Evolutionary conservation across 2,329 filamentous ascomycete species (phyloP), one percentile per base, ranked within the genome.

Genomic region (Xylariomycetidae sp.): DNA sequence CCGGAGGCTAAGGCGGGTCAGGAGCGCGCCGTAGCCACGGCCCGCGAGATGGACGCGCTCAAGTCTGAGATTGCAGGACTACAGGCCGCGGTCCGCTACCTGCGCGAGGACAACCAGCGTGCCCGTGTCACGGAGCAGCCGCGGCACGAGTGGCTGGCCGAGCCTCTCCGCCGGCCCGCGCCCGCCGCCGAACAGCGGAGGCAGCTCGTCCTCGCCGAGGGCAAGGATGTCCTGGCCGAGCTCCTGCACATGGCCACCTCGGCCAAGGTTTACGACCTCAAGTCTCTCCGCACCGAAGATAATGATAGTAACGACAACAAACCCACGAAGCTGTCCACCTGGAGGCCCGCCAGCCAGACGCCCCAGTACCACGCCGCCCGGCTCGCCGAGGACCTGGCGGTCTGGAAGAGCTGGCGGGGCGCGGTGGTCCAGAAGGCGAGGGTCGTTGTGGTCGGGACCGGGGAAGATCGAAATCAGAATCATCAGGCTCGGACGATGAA

Each of bases 1-100:
- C n/a, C n/a, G n/a, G n/a, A n/a, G n/a, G 67, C 68, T 38, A 76
- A 74, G 58, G 70, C 74, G 9, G 74, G 77, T 15, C 72, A 81
- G 50, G 78, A 85, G 52, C 74, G 77, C 16, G 79, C 82, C 17
- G 80, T 84, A 29, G 77, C 80, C 4, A 84, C 79, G 2, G 79
- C 80, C 17, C 74, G 80, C 33, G 83, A 90, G 57, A 80, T 88
- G 62, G 82, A 88, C 45, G 67, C 68, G 8, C 74, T 89, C 46
- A 79, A 81, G 57, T 71, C 72, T 46, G 81, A 90, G 39, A 80
- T 88, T 48, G 70, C 69, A 35, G 69, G 67, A 45, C 58, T 84
- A 36, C 72, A 85, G 52, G 72, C 75, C 2, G 79, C 81, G 2
- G 76, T 86, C 28, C 71, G 79, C 9, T 84, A 79, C 56, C 66